phyloP scores from a whole-genome alignment of 2,329 filamentous ascomycete genomes.

The Ascochyta lentis region DNA sequence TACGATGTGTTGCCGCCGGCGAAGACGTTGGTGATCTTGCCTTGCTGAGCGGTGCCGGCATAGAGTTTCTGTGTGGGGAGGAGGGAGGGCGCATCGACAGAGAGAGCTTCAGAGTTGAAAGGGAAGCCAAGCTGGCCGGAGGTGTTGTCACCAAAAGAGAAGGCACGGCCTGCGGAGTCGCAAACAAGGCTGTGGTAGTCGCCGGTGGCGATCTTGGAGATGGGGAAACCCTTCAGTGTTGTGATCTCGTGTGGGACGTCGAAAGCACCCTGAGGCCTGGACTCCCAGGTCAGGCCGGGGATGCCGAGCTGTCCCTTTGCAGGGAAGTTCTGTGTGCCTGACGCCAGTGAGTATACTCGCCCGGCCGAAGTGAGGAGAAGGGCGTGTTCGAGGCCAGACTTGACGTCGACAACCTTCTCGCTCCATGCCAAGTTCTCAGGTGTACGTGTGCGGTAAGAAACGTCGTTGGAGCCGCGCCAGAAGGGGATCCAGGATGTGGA shows the following conservation, averaged over 20 bases:
- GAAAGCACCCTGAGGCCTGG: slow-evolving; percentile 76
- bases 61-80: slow-evolving; percentile 78
- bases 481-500: slow-evolving; percentile 77
- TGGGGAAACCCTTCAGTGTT: slow-evolving; percentile 72
- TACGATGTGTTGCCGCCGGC: slow-evolving; percentile 89
- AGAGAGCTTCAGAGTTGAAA: slow-evolving; percentile 66
- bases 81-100: slow-evolving; percentile 72
- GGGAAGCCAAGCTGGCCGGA: slow-evolving; percentile 91
- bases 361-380: slow-evolving; percentile 84
- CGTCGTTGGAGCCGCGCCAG: slow-evolving; percentile 64
- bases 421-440: slow-evolving; percentile 69
- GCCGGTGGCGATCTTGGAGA: slow-evolving; percentile 78
- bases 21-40: slow-evolving; percentile 76
- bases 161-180: slow-evolving; percentile 77
- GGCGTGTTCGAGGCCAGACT: slow-evolving; percentile 83
- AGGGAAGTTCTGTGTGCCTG: slow-evolving; percentile 79
- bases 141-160: slow-evolving; percentile 89
- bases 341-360: slow-evolving; percentile 86
- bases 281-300: slow-evolving; percentile 80
- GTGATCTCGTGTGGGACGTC: slow-evolving; percentile 83
- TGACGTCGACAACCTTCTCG: slow-evolving; percentile 77
- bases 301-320: slow-evolving; percentile 86
- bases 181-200: slow-evolving; percentile 85
- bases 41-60: slow-evolving; percentile 65
- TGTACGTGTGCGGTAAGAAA: slow-evolving; percentile 77